Base-by-base conservation (phyloP, 169 alveolate genomes). In the Plasmodium falciparum region DNA sequence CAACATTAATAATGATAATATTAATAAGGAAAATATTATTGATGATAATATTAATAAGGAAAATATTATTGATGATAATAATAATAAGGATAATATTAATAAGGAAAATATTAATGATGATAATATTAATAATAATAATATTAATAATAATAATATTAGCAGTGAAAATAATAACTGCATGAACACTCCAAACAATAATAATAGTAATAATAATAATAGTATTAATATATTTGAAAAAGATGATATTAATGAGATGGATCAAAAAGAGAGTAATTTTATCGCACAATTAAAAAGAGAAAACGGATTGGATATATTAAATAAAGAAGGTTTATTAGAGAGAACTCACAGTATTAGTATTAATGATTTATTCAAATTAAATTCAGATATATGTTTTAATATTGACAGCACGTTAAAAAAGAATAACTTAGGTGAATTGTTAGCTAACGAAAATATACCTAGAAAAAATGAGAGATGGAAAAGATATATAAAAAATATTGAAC, bases 381-480 rank as follows among this genome's bases (percentile, higher is more conserved):
- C 61, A 39, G 74, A 86, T n/a, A 65, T 59, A 11, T 59, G 22
- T 50, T 33, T 59, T 20, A 72, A 59, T 54, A 72, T 72, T 71
- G 88, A 86, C 17, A 47, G 76, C 50, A 50, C 75, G 20, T 22
- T 86, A 62, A 86, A 72, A 45, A 86, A 67, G 52, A 61, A 71
- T 13, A 70, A 70, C 26, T n/a, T 86, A 5, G 50, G 70, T 39
- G 92, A 86, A 61, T 15, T 86, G 59, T 45, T 72, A 29, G 29
- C 62, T 15, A 73, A 20, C 24, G 92, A 86, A 26, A 56, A 47
- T 54, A 2, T 11, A 8, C 45, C 15, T 29, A 83, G 62, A 58
- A 73, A 88, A 12, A 94, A 94, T 66, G 94, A 85, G 33, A 62
- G 72, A 45, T 94, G 96, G 96, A 76, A 76, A 72, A 63, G 83